Evolutionary conservation across 495 filamentous ascomycete species (phyloP), one percentile per base, ranked within the genome.

Genomic region (Barbatosphaeria neglecta): DNA sequence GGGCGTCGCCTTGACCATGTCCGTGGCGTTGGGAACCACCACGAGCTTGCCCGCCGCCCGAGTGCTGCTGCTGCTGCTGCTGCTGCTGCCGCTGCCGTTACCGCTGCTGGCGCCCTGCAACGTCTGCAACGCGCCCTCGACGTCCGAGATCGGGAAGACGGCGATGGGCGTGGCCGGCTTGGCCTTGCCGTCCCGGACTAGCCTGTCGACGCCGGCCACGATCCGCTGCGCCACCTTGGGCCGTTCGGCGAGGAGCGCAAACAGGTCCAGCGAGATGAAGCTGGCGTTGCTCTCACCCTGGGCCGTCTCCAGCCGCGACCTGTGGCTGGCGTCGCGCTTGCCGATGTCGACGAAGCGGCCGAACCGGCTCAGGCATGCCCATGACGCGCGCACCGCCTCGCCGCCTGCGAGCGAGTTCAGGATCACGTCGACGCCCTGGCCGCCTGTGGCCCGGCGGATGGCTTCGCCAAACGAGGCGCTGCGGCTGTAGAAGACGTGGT

Each of bases 351-450:
- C 51, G 40, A 75, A 63, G 24, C 63, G 65, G 5, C 70, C 72
- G 48, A 75, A 75, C 18, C 65, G 65, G 52, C 57, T 61, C 20
- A 73, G 51, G 52, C 67, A 71, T 23, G 62, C 61, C 69, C 70
- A 76, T n/a, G 67, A 68, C 45, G 68, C 64, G 11, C 61, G 59
- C 10, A 71, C 57, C 4, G 51, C 58, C 11, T 71, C 65, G 3
- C 68, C 71, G 3, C 68, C 71, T 0, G 60, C 52, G 9, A 84
- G 54, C 3, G 75, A 80, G 57, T 84, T 85, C 13, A 87, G 51
- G 6, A 84, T 61, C 0, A 86, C 69, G 52, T 86, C 81, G 1
- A 85, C 77, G 0, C 83, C 82, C 1, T 64, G 47, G 6, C 66
- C 68, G 6, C 59, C 50, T 0, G 81, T 86, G 0, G 63, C 63